phyloP scores from a whole-genome alignment of 2,329 filamentous ascomycete genomes.

The Penicillium olsonii region DNA sequence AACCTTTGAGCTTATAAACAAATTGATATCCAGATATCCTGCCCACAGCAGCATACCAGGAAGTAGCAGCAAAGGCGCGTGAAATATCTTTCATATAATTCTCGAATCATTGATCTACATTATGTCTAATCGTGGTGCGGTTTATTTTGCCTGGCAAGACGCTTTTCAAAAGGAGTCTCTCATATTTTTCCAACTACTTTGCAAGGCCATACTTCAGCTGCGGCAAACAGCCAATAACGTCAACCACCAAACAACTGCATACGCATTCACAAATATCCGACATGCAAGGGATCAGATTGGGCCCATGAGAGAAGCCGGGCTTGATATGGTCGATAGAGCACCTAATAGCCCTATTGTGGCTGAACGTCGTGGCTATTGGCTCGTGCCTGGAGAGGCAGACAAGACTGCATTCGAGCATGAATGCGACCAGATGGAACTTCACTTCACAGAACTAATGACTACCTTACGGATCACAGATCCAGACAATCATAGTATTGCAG shows the following conservation, averaged over 20 bases:
- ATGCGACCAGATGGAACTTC: conserved; percentile 2
- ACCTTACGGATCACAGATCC: no score
- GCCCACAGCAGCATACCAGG: no score
- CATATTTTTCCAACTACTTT: not conserved
- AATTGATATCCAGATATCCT: no score
- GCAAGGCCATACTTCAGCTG: no score
- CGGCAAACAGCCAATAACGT: no score
- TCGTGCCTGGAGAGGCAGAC: not conserved
- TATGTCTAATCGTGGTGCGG: not conserved
- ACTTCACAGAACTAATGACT: no score
- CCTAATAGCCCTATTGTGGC: not conserved
- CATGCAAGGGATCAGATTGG: not conserved
- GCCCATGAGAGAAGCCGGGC: not conserved
- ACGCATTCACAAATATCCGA: not conserved
- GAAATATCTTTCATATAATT: no score
- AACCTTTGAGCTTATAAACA: no score
- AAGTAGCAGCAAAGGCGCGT: no score
- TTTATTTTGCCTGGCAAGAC: not conserved
- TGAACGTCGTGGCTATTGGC: not conserved
- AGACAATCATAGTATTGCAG: conserved; percentile 5
- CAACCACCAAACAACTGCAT: no score
- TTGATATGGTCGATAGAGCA: conserved; percentile 1
- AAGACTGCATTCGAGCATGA: conserved; percentile 1
- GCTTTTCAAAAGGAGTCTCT: not conserved
- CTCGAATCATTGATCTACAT: not conserved